phyloP scores from a whole-genome alignment of 192 early-diverging fungal genomes.

The Podila minutissima region DNA sequence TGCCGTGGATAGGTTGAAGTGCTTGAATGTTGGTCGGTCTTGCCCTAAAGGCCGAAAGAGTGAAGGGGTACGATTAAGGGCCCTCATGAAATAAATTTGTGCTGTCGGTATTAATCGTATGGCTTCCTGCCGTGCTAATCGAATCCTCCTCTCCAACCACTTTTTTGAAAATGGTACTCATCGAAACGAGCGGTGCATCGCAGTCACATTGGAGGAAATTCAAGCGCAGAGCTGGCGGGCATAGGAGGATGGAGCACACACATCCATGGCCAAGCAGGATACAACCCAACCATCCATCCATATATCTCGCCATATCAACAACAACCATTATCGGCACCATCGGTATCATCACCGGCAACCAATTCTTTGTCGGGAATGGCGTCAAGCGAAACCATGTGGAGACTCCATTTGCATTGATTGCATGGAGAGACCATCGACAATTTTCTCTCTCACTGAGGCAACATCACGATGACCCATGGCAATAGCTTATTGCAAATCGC shows the following conservation, averaged over 20 bases:
- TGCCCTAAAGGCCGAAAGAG: too few relatives aligned
- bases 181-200: not conserved
- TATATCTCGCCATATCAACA: not conserved
- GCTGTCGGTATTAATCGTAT: not conserved
- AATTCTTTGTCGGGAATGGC: too few relatives aligned
- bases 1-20: not conserved
- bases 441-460: not conserved
- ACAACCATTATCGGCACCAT: too few relatives aligned
- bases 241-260: not conserved
- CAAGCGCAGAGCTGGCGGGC: not conserved
- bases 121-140: not conserved
- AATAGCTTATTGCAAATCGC: not conserved
- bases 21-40: not conserved
- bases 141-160: slow-evolving; percentile 10
- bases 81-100: not conserved
- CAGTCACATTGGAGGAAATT: not conserved
- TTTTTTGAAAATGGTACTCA: slow-evolving; percentile 10
- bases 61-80: not conserved
- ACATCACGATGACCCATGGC: too few relatives aligned
- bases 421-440: slow-evolving; percentile 4
- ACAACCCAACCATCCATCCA: slow-evolving; percentile 14
- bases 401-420: not conserved
- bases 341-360: too few relatives aligned
- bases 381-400: not conserved
- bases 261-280: not conserved